Evolutionary conservation across 352 stramenopile genomes (phyloP).

Genomic region (Phytophthora multivora): DNA sequence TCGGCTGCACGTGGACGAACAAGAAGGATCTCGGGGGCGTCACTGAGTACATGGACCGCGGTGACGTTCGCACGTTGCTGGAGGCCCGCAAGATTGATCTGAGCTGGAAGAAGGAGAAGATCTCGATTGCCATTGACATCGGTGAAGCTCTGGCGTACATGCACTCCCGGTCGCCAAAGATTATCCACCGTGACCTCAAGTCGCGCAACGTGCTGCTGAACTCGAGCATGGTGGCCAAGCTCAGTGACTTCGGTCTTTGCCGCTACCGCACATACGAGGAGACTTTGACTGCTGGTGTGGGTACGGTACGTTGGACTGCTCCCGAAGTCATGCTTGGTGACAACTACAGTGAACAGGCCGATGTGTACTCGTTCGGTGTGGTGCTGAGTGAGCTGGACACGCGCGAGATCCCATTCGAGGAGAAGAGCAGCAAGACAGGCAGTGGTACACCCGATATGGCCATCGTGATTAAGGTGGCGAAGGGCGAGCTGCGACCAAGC

Average conservation of each 20-base stretch:
- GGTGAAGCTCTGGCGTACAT: constrained; percentile 83
- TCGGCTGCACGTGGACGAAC: constrained; percentile 85
- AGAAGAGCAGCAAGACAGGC: constrained; percentile 76
- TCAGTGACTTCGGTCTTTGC: constrained; percentile 86
- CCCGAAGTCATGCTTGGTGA: constrained; percentile 89
- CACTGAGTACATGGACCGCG: constrained; percentile 88
- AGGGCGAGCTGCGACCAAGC: constrained; percentile 78
- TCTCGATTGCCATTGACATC: constrained; percentile 85
- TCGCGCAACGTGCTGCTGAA: constrained; percentile 85
- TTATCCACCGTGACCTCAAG: constrained; percentile 89
- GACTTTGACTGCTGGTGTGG: constrained; percentile 83
- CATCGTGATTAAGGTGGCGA: constrained; percentile 88
- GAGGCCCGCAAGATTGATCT: constrained; percentile 84
- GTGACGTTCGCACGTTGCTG: constrained; percentile 81
- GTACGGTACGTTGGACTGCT: constrained; percentile 86
- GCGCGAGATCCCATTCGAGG: constrained; percentile 87
- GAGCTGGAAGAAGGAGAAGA: constrained; percentile 83
- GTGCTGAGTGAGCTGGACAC: constrained; percentile 88
- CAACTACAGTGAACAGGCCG: constrained; percentile 86
- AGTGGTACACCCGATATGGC: constrained; percentile 77
- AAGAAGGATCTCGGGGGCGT: constrained; percentile 76
- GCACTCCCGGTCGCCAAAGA: constrained; percentile 80
- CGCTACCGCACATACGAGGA: constrained; percentile 87
- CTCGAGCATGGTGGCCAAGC: constrained; percentile 79
- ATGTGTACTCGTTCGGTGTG: constrained; percentile 90